Evolutionary conservation across 371 early-diverging fungal species (phyloP).

Genomic region (Mucor circinelloides): DNA sequence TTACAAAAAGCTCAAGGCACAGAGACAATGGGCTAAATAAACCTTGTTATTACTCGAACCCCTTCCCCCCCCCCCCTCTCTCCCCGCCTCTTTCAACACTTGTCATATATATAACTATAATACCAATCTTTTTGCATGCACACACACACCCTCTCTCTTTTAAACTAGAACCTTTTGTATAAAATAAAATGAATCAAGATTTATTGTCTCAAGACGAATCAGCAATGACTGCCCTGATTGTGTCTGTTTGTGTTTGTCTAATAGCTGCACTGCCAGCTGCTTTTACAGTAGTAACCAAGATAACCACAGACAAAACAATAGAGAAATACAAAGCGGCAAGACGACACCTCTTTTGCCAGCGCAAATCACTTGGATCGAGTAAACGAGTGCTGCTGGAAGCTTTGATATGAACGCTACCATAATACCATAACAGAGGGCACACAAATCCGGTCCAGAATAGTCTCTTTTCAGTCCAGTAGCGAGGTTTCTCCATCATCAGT

Average conservation of each 20-base stretch:
- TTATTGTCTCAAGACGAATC: neutral
- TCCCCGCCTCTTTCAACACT: no score
- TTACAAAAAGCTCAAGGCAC: constrained; percentile 53
- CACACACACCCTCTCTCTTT: neutral
- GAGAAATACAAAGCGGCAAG: constrained; percentile 21
- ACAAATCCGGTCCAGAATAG: constrained; percentile 24
- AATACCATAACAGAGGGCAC: constrained; percentile 20
- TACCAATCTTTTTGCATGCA: neutral
- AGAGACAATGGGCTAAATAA: constrained; percentile 26
- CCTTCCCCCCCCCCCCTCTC: no score
- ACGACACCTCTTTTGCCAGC: constrained; percentile 23
- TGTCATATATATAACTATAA: neutral
- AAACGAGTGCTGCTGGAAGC: neutral
- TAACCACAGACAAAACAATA: neutral
- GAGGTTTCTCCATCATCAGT: neutral
- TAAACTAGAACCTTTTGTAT: no score
- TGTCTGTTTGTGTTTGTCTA: constrained; percentile 19
- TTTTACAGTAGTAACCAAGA: constrained; percentile 9
- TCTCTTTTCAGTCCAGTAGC: constrained; percentile 10
- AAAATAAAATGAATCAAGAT: neutral
- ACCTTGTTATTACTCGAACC: neutral
- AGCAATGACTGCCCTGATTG: constrained; percentile 19
- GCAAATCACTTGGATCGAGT: neutral
- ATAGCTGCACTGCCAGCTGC: constrained; percentile 8
- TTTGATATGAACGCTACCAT: constrained; percentile 11